Conservation (phyloP, 164 flowering plant genomes). For the Warburgia ugandensis region DNA sequence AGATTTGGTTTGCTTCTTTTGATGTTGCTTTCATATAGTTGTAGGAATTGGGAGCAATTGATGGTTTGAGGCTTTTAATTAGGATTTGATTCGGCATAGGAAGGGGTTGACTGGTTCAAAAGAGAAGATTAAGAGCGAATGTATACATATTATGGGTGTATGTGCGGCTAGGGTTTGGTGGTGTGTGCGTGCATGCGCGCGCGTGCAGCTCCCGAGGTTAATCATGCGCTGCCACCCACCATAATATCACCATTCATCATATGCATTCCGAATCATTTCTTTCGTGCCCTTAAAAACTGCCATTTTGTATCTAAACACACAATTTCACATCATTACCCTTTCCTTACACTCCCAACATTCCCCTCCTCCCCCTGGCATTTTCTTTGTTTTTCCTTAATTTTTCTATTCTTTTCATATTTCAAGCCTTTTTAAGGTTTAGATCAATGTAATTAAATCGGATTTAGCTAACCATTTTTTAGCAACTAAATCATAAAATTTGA, state of each 20-base stretch:
- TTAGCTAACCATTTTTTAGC: too few species aligned
- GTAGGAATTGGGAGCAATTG: slow-evolving; percentile 1
- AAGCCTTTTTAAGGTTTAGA: background rate
- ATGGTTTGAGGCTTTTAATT: slow-evolving; percentile 18
- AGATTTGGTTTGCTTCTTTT: slow-evolving; percentile 12
- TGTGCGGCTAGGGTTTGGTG: slow-evolving; percentile 3
- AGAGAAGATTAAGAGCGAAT: background rate
- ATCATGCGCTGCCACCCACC: slow-evolving; percentile 21
- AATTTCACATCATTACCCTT: slow-evolving; percentile 16
- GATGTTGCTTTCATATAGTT: slow-evolving; percentile 1
- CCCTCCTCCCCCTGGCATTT: background rate
- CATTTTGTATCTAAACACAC: slow-evolving; percentile 4
- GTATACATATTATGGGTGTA: background rate
- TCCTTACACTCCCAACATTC: background rate
- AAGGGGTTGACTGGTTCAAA: background rate
- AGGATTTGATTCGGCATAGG: slow-evolving; percentile 7
- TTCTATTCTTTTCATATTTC: background rate
- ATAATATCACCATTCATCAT: slow-evolving; percentile 17
- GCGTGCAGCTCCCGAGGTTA: slow-evolving; percentile 23
- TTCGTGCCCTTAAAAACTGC: slow-evolving; percentile 19
- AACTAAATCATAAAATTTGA: too few species aligned
- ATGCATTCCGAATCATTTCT: slow-evolving; percentile 19
- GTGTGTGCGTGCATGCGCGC: slow-evolving; percentile 31
- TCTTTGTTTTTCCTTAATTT: background rate
- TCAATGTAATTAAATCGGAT: background rate